phyloP scores from a whole-genome alignment of 805 yeast species.

The Lachancea mirantina region DNA sequence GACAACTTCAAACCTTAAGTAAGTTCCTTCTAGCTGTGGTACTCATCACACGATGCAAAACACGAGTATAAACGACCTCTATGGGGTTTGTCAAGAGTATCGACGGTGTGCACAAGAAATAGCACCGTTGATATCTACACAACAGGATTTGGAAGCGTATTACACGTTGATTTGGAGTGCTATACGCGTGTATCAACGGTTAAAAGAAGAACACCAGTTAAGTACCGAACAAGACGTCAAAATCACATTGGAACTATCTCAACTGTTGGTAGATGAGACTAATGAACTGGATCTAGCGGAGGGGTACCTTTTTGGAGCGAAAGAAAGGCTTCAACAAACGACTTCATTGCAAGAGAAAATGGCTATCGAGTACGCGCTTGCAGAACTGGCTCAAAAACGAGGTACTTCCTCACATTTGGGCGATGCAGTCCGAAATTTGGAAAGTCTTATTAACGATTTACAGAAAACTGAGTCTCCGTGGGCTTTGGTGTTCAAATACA shows the following conservation, averaged over 20 bases:
- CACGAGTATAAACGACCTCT: conserved; percentile 6
- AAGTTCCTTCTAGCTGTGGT: too few species aligned
- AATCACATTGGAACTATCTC: conserved; percentile 22
- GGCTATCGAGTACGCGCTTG: conserved; percentile 19
- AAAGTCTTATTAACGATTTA: conserved; percentile 4
- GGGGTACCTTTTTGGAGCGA: conserved; percentile 19
- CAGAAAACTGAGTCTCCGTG: conserved; percentile 5
- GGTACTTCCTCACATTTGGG: conserved; percentile 15
- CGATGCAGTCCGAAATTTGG: conserved; percentile 20
- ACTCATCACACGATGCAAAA: not conserved
- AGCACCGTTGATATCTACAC: conserved; percentile 13
- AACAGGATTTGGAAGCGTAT: conserved; percentile 26
- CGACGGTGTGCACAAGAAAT: conserved; percentile 17
- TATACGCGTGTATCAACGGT: conserved; percentile 17
- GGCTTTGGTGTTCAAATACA: conserved; percentile 6
- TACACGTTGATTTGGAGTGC: conserved; percentile 28
- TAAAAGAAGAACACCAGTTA: conserved; percentile 14
- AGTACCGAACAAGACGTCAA: conserved; percentile 24
- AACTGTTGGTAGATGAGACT: conserved; percentile 27
- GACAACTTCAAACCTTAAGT: too few species aligned
- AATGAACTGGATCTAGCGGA: conserved; percentile 25
- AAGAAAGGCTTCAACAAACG: conserved; percentile 22
- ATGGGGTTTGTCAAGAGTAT: conserved; percentile 23
- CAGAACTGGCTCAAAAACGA: conserved; percentile 15
- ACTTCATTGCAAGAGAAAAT: conserved; percentile 14